Evolutionary conservation across 495 filamentous ascomycete genomes (phyloP), one percentile per base, ranked within the genome.

Genomic region (Lindgomyces ingoldianus): DNA sequence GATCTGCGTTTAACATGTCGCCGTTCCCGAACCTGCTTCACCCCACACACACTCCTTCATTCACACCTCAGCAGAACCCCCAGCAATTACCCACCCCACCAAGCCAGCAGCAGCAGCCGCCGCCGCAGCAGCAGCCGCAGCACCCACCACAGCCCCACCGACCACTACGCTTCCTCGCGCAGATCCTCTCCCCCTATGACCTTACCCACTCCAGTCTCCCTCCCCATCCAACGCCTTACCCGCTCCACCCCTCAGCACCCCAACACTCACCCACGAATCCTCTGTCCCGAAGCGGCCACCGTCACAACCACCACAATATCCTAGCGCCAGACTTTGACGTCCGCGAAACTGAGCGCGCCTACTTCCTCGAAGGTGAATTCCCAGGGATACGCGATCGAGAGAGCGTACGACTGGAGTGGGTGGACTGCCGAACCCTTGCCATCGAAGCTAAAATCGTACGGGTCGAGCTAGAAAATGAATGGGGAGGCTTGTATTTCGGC

Each of bases 311-410:
- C 27, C 50, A 33, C 22, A 29, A 54, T 12, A 12, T 54, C 3
- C 50, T 54, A 1, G 50, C 50, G 14, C 50, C 50, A 1, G 50
- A 54, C 50, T 57, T 57, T 27, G 54, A 57, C 54, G 33, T 57
- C 22, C 54, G 54, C 27, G 54, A 57, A 24, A 44, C 54, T 16
- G 41, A 47, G 33, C 3, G 2, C 10, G 54, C 54, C 1, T 57
- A 57, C 29, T 57, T 45, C 36, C 54, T 57, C 54, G 54, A 57
- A 24, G 54, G 54, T 33, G 54, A 57, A 36, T 57, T 57, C 21
- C 33, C 54, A 12, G 54, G 54, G 8, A 47, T 57, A 26, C n/a
- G 18, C 21, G 54, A 57, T 21, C n/a, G 24, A 6, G 27, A 27
- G 3, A 18, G 29, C 14, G 30, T 57, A 18, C 29, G 26, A 12